Base-by-base conservation (phyloP, 495 filamentous ascomycete genomes). In the Penicillium silybi region DNA sequence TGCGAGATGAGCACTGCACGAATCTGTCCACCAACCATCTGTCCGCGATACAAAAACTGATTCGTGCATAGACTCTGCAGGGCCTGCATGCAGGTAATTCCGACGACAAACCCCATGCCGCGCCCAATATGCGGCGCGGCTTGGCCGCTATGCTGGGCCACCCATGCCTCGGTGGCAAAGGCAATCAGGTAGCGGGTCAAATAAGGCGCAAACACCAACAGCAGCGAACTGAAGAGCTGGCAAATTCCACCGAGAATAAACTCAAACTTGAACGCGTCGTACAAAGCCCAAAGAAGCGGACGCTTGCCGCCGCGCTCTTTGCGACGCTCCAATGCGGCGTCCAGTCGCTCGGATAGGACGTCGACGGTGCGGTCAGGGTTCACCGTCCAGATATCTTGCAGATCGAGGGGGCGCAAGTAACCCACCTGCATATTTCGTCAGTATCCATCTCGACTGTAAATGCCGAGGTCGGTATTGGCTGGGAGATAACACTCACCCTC, bases 261-360 rank as follows among this genome's bases (percentile, higher is more conserved):
- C 62, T 97, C 92, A 50, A 75, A 71, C 57, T 85, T 83, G 75
- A 93, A 95, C 2, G 88, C 89, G 54, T 97, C 92, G 67, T 93
- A 88, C 43, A 98, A 60, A 6, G 92, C 88, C 74, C 82, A 87
- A 10, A 89, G 57, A 10, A 98, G 72, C 0, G 92, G 87, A 50
- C 86, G 80, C 58, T 88, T 87, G 34, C 83, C 81, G 20, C 88
- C 88, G 20, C 80, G 73, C 32, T 75, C 75, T 6, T 81, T 74
- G 6, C 90, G 80, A 46, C 74, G 78, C 50, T 86, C 69, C 59
- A 96, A 89, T 0, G 87, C 81, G 29, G 71, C 76, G 19, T 81
- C 72, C 20, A 93, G 68, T 58, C 80, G 86, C 7, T 66, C 64
- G 9, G 86, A 81, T 60, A 96, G 62, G 4, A 81, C 64, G 19